phyloP scores from a whole-genome alignment of 495 filamentous ascomycete species.

The Tirmania nivea region DNA sequence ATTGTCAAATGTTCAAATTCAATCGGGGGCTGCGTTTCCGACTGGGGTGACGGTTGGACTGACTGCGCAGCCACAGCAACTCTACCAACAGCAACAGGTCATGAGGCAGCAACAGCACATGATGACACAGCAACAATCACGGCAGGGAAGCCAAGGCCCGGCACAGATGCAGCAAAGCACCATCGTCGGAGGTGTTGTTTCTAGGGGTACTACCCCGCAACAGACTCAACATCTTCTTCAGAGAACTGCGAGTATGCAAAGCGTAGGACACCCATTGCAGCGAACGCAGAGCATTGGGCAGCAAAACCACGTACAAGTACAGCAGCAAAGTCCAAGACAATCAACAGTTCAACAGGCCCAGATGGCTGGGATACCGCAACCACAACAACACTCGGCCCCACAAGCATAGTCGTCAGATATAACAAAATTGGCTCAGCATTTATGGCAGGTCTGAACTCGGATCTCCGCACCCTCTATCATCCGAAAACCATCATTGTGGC shows the following conservation, averaged over 20 bases:
- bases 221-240: background rate
- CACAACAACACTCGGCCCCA: background rate
- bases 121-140: conserved; percentile 2
- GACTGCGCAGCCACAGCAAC: background rate
- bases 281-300: background rate
- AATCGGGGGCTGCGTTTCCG: conserved; percentile 3
- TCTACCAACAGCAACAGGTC: conserved; percentile 10
- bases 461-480: too few relatives aligned
- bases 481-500: too few relatives aligned
- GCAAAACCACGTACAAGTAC: background rate
- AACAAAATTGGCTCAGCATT: too few relatives aligned
- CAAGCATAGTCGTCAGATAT: background rate
- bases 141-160: background rate
- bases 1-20: conserved; percentile 9
- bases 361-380: background rate
- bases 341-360: background rate
- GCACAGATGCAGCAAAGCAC: background rate
- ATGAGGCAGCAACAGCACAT: background rate
- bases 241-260: background rate
- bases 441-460: too few relatives aligned
- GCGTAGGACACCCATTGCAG: background rate
- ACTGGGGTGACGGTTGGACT: background rate
- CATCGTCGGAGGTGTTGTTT: background rate
- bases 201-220: background rate
- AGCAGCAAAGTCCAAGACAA: background rate